A percentile compares a stretch with the other conserved stretches of the same genome.
Evolutionary conservation across 495 filamentous ascomycete species (phyloP).

Genomic region (Aspergillus wentii): DNA sequence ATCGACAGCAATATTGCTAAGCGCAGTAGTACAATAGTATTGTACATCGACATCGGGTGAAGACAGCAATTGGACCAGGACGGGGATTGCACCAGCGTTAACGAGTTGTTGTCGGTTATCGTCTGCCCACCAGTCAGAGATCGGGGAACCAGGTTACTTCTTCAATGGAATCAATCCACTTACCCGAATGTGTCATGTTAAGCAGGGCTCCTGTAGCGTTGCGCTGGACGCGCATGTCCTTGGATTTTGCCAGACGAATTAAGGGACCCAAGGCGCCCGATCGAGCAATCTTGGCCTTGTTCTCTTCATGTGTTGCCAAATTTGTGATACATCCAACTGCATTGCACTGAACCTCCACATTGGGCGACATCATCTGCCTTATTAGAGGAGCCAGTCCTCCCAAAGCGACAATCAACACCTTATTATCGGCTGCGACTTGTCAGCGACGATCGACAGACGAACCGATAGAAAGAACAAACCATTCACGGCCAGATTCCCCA

Average conservation of each 20-base stretch:
- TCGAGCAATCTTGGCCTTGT: slow-evolving; percentile 96
- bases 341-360: slow-evolving; percentile 98
- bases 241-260: slow-evolving; percentile 89
- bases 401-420: slow-evolving; percentile 88
- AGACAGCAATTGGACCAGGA: slow-evolving; percentile 87
- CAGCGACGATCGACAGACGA: slow-evolving; percentile 26
- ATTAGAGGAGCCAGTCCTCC: slow-evolving; percentile 90
- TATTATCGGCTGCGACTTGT: slow-evolving; percentile 81
- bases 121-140: slow-evolving; percentile 46
- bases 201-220: slow-evolving; percentile 94
- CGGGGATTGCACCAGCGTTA: slow-evolving; percentile 92
- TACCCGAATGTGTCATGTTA: slow-evolving; percentile 99
- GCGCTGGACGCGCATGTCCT: slow-evolving; percentile 96
- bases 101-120: slow-evolving; percentile 97
- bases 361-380: slow-evolving; percentile 97
- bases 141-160: not conserved
- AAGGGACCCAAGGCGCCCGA: slow-evolving; percentile 89
- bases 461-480: slow-evolving; percentile 53
- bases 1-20: slow-evolving; percentile 98
- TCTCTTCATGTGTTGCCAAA: slow-evolving; percentile 95
- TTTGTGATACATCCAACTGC: slow-evolving; percentile 99
- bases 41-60: slow-evolving; percentile 95
- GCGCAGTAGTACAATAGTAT: slow-evolving; percentile 97
- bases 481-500: slow-evolving; percentile 96
- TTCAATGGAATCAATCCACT: slow-evolving; percentile 9